These are phyloP conservation scores for Mortierella sp. DNA, from an alignment of 371 early-diverging fungal genomes.

Conservation along the genomic window DNA sequence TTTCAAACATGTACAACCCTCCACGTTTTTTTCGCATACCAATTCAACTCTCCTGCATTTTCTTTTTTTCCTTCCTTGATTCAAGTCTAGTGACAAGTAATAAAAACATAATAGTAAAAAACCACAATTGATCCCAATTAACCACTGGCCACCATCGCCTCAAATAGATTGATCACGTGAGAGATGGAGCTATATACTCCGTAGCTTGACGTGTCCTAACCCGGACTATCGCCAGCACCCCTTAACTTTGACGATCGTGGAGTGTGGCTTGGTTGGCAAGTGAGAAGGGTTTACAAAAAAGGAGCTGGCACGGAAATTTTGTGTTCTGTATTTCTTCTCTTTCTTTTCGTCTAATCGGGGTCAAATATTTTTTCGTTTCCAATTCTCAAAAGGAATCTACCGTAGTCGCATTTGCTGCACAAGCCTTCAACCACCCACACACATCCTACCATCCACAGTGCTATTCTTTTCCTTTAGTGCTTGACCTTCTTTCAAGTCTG, in stretches of 20 bases:
- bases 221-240: too few relatives aligned
- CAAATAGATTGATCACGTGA: too few relatives aligned
- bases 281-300: neutral
- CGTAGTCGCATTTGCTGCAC: neutral
- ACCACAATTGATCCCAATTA: neutral
- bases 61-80: neutral
- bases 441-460: too few relatives aligned
- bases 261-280: too few relatives aligned
- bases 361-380: neutral
- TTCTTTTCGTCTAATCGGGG: neutral
- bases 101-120: neutral
- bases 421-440: too few relatives aligned
- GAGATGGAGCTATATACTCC: too few relatives aligned
- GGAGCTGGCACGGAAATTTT: neutral
- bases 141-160: too few relatives aligned
- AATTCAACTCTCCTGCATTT: constrained; percentile 2
- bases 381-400: neutral
- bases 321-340: neutral
- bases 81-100: neutral
- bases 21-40: constrained; percentile 10
- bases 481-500: too few relatives aligned
- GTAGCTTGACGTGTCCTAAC: too few relatives aligned
- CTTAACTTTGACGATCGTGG: too few relatives aligned
- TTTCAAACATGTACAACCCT: neutral
- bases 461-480: too few relatives aligned